Base-by-base conservation (phyloP, 768 basidiomycete species). In the Thelephora ganbajun region DNA sequence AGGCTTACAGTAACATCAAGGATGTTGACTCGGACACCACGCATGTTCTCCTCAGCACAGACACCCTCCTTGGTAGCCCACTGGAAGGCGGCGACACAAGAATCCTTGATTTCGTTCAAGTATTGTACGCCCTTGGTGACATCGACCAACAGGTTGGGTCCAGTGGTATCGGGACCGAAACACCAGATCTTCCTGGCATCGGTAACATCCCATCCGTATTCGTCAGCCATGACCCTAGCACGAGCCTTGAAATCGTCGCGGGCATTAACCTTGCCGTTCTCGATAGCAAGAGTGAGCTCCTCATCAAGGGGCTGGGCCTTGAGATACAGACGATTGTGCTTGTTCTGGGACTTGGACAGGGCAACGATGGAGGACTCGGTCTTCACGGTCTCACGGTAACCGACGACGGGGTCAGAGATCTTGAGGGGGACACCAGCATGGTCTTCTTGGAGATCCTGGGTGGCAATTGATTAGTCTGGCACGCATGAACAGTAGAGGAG, bases 101-200 rank as follows among this genome's bases (percentile, higher is more conserved):
- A 98, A 66, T 99, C 96, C 76, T 99, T 98, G 76, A 99, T 99
- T 79, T 99, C 96, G 64, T 91, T 94, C 53, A 99, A 72, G 72
- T 96, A 98, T 63, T 99, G 96, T 50, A 96, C 91, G 72, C 91
- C 96, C 79, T 98, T 99, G 59, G 96, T 97, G 57, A 85, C 88
- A 69, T 99, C 96, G 59, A 96, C 90, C 66, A 99, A 69, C 67
- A 99, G 66, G 71, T 99, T 99, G 49, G 96, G 81, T 41, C 96
- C 96, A 55, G 88, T 91, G 45, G 90, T 96, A 55, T 99, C 96
- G 53, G 96, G 96, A 58, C 94, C 96, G 76, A 99, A 99, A 69
- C 88, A 90, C 96, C 96, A 99, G 63, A 99, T 98, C 77, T 96
- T 97, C 62, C 96, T 77, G 57, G 96, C 96, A 60, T 99, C 96